phyloP scores from a whole-genome alignment of 768 basidiomycete genomes.

The Rhodotorula sphaerocarpa region DNA sequence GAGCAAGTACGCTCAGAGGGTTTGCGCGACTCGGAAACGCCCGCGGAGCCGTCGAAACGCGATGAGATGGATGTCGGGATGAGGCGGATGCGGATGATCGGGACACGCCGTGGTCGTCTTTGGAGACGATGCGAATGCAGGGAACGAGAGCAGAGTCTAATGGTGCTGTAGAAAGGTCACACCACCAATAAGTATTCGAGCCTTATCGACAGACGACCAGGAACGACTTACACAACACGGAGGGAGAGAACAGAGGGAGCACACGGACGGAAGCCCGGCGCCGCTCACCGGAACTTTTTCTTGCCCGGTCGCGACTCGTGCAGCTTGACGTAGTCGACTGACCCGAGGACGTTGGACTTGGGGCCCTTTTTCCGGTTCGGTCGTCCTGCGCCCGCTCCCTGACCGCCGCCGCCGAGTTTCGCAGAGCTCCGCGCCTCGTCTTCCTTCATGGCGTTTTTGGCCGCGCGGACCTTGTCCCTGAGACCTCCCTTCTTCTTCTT shows the following conservation, averaged over 20 bases:
- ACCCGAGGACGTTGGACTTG: conserved; percentile 5
- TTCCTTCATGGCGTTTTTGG: not conserved
- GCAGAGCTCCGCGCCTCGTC: not conserved
- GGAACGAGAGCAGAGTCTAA: no score
- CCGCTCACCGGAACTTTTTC: conserved; percentile 11
- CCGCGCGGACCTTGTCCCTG: conserved; percentile 12
- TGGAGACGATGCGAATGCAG: no score
- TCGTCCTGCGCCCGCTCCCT: not conserved
- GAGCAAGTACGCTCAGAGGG: no score
- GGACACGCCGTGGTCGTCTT: no score
- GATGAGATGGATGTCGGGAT: no score
- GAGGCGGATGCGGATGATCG: no score
- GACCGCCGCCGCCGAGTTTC: conserved; percentile 4
- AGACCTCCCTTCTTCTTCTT: conserved; percentile 6
- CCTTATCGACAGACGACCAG: not conserved
- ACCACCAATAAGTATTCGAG: no score
- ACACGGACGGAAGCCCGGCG: no score
- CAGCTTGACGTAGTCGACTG: conserved; percentile 23
- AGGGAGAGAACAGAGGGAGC: not conserved
- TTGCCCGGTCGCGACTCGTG: conserved; percentile 18
- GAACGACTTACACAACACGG: not conserved
- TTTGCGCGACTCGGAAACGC: no score
- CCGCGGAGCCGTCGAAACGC: no score
- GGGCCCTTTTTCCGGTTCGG: conserved; percentile 1
- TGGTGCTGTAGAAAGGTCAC: no score